Conservation (phyloP, 2,329 filamentous ascomycete species). For the Fusarium mexicanum region DNA sequence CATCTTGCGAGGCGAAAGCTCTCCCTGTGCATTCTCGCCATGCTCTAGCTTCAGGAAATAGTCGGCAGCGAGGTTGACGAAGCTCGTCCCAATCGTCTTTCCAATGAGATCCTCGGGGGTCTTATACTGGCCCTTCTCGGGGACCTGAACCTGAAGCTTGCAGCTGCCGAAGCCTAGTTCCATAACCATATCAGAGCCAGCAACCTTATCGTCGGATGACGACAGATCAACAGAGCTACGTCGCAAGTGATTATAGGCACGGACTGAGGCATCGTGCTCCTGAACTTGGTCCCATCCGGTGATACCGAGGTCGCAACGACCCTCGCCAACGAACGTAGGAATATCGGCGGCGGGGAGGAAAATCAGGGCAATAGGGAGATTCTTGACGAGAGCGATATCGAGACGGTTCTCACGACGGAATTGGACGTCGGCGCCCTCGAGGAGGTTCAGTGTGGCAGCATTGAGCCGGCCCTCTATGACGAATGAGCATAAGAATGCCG, state of each 20-base stretch:
- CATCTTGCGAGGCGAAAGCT: conserved; percentile 61
- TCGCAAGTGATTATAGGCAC: conserved; percentile 58
- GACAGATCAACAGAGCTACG: conserved; percentile 52
- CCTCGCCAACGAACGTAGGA: conserved; percentile 95
- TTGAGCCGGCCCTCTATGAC: conserved; percentile 87
- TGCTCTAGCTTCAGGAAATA: conserved; percentile 86
- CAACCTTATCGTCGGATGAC: conserved; percentile 53
- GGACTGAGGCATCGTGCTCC: conserved; percentile 80
- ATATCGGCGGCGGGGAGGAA: conserved; percentile 98
- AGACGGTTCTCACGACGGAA: conserved; percentile 95
- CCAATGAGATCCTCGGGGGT: conserved; percentile 83
- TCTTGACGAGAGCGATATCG: conserved; percentile 98
- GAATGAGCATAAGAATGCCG: conserved; percentile 15
- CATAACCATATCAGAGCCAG: conserved; percentile 84
- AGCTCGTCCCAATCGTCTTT: conserved; percentile 95
- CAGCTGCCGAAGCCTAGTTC: conserved; percentile 91
- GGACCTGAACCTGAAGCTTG: conserved; percentile 96
- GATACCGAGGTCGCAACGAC: conserved; percentile 91
- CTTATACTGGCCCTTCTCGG: conserved; percentile 79
- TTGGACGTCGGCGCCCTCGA: conserved; percentile 94
- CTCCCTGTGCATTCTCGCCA: conserved; percentile 54
- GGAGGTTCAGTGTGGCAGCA: conserved; percentile 86
- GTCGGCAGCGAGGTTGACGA: conserved; percentile 81
- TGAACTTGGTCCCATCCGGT: conserved; percentile 93
- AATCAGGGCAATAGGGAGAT: conserved; percentile 92